phyloP scores from a whole-genome alignment of 176 grass and related monocot genomes.

The Raddia guianensis region DNA sequence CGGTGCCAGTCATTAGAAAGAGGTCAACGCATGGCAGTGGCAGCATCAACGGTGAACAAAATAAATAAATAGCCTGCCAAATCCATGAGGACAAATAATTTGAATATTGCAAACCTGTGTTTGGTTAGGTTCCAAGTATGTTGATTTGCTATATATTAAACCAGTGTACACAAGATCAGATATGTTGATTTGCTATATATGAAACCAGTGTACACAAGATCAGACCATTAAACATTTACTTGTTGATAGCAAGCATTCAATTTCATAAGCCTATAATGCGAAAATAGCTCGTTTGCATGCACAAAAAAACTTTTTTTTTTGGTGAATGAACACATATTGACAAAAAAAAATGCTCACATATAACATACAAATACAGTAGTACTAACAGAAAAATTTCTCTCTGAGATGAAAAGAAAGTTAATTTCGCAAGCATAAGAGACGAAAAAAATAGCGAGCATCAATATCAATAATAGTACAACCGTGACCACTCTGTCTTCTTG shows the following conservation, averaged over 20 bases:
- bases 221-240: neutral
- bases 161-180: too few species aligned
- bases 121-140: neutral
- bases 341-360: neutral
- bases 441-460: too few species aligned
- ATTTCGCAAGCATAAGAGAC: neutral
- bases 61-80: neutral
- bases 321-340: neutral
- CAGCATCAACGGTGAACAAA: neutral
- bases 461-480: too few species aligned
- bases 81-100: neutral
- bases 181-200: neutral
- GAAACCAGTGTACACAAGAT: too few species aligned
- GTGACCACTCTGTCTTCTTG: too few species aligned
- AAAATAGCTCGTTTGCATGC: too few species aligned
- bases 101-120: neutral
- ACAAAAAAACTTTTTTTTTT: neutral
- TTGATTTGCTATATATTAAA: neutral
- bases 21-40: neutral
- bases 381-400: neutral
- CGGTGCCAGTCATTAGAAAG: slow-evolving; percentile 16
- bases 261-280: neutral
- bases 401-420: too few species aligned
- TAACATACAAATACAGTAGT: neutral
- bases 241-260: neutral